These are phyloP conservation scores for Haplographium delicatum DNA, from an alignment of 495 filamentous ascomycete species.

Conservation along the genomic window DNA sequence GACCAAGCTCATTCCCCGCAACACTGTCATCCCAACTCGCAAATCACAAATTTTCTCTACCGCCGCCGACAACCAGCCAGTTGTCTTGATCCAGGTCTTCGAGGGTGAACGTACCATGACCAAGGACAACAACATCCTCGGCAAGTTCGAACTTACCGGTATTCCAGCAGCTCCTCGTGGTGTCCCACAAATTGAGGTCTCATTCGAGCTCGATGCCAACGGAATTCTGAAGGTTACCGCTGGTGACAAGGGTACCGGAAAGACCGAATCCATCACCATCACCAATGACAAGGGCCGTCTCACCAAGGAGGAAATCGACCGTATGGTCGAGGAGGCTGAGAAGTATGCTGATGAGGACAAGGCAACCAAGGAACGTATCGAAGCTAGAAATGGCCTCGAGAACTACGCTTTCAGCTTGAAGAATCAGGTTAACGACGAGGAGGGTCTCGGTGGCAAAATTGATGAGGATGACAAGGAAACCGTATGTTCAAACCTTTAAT, in stretches of 20 bases:
- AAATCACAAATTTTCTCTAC: conserved; percentile 99
- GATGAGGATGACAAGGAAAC: conserved; percentile 98
- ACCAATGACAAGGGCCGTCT: conserved; percentile 98
- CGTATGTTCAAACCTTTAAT: conserved; percentile 38
- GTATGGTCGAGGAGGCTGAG: conserved; percentile 96
- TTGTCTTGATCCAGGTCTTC: conserved; percentile 94
- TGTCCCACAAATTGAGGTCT: conserved; percentile 96
- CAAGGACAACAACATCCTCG: conserved; percentile 86
- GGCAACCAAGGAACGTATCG: conserved; percentile 88
- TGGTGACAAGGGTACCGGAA: conserved; percentile 94
- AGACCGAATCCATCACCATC: conserved; percentile 93
- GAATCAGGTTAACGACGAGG: conserved; percentile 98
- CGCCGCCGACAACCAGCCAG: conserved; percentile 95
- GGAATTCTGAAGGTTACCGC: conserved; percentile 95
- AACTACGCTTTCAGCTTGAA: conserved; percentile 97
- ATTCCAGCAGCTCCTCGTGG: conserved; percentile 93
- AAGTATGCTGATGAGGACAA: conserved; percentile 99
- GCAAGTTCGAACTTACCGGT: conserved; percentile 95
- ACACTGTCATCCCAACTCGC: conserved; percentile 92
- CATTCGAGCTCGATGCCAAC: conserved; percentile 96
- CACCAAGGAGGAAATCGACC: conserved; percentile 93
- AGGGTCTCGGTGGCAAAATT: conserved; percentile 96
- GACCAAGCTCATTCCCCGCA: conserved; percentile 94
- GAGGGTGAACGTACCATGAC: conserved; percentile 96
- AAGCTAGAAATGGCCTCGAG: conserved; percentile 92